Base-by-base conservation (phyloP, 805 yeast species). In the Lachancea nothofagi region DNA sequence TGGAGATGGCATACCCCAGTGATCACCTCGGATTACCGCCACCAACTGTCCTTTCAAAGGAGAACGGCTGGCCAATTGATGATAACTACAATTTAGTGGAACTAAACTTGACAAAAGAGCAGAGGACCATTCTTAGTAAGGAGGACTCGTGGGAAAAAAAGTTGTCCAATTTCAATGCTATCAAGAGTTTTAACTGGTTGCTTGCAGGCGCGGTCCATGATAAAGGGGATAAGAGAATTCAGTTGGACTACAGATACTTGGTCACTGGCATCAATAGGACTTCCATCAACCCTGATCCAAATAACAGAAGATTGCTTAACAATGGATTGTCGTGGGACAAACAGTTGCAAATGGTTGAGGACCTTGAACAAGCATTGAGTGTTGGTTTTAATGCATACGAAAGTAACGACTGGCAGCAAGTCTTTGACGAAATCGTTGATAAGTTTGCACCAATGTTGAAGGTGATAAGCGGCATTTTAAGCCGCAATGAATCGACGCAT, bases 361-460 rank as follows among this genome's bases (percentile, higher is more conserved):
- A 64, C 7, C 46, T 77, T 18, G 69, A 59, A 25, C 14, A 33
- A 0, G 46, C 53, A 7, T 45, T 69, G 8, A 25, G 45, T 14
- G 29, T 54, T 0, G 66, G 64, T 2, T 65, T 62, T 17, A 59
- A 67, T 40, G 73, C 77, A 4, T 57, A 54, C 28, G 27, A 50
- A 5, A 67, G 73, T 9, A 76, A 73, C 0, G 57, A 79, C 50
- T 79, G 86, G 85, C 78, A 72, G 48, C 43, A 57, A n/a, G 59
- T 70, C 3, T 70, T 79, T 0, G 67, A 66, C 34, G 66, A 60
- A 24, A 69, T 78, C n/a, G 69, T 65, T 5, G 58, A 58, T 21
- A 77, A 77, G 50, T 79, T 79, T 53, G 62, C 75, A 1, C 81
- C 83, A 8, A 56, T 70, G 27, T 49, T 78, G 18, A 46, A 60